A percentile compares a stretch with the other conserved stretches of the same genome.
These are phyloP conservation scores for Tulasnella sp. DNA, from an alignment of 768 basidiomycete genomes.

Conservation along the genomic window DNA sequence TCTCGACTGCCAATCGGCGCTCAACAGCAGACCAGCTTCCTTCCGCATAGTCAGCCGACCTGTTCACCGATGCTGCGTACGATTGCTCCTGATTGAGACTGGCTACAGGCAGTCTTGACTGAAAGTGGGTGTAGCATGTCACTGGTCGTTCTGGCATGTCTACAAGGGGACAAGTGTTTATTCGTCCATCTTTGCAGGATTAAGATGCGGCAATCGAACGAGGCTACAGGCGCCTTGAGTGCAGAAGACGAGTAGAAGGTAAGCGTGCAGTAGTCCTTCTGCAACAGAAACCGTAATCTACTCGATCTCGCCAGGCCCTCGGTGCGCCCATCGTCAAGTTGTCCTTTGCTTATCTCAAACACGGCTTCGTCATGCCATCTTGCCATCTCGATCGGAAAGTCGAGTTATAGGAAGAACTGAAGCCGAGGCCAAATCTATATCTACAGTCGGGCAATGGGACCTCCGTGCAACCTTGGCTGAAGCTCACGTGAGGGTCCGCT, in stretches of 20 bases:
- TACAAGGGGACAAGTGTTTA: conserved; percentile 29
- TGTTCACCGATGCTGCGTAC: conserved; percentile 81
- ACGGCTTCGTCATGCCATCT: conserved; percentile 81
- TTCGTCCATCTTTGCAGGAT: conserved; percentile 48
- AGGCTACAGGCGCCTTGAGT: conserved; percentile 65
- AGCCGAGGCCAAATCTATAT: conserved; percentile 34
- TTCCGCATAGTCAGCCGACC: conserved; percentile 63
- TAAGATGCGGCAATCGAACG: conserved; percentile 80
- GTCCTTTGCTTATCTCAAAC: conserved; percentile 90
- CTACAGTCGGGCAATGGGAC: conserved; percentile 55
- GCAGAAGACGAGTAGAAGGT: conserved; percentile 92
- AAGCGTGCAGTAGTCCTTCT: conserved; percentile 31
- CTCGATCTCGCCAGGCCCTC: too few relatives aligned
- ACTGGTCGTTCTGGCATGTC: conserved; percentile 30
- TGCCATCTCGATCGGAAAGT: conserved; percentile 88
- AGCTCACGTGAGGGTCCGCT: conserved; percentile 77
- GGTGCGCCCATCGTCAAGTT: conserved; percentile 82
- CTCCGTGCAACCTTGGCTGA: conserved; percentile 74
- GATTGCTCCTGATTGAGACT: conserved; percentile 84
- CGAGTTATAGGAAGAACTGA: conserved; percentile 73
- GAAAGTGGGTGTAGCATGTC: conserved; percentile 49
- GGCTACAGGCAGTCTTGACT: conserved; percentile 78
- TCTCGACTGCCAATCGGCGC: conserved; percentile 14
- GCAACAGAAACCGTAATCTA: not conserved
- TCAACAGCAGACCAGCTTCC: conserved; percentile 23